Percentiles rank a stretch among this genome's conserved stretches.
Conservation (phyloP, 257 asterid genomes). For the Lantana camara region DNA sequence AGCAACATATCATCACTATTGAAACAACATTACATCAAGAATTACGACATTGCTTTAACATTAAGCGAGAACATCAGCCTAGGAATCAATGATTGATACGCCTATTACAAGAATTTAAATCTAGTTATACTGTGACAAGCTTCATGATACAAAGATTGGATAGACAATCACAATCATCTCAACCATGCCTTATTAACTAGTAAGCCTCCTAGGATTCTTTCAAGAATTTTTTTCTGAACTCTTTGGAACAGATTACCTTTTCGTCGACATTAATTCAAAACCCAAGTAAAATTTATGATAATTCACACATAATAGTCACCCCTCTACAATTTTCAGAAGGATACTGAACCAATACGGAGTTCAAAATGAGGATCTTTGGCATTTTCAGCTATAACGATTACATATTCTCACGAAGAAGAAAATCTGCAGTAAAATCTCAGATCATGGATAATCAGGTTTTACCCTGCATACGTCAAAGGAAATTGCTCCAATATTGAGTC, state of each 20-base stretch:
- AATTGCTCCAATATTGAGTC: neutral
- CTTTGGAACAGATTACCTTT: too few relatives aligned
- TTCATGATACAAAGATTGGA: neutral
- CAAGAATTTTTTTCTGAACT: neutral
- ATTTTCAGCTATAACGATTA: slow-evolving; percentile 3
- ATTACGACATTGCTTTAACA: neutral
- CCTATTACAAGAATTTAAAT: neutral
- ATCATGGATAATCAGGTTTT: too few relatives aligned
- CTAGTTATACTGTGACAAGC: neutral
- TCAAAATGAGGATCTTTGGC: slow-evolving; percentile 6
- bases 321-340: neutral
- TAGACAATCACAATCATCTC: slow-evolving; percentile 1
- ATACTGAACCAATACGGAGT: neutral
- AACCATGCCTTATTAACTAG: slow-evolving; percentile 1
- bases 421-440: neutral
- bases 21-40: neutral
- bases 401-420: neutral
- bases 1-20: neutral
- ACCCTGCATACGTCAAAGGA: too few relatives aligned
- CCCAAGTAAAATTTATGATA: neutral
- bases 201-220: slow-evolving; percentile 2
- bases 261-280: too few relatives aligned
- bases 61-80: neutral
- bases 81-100: neutral
- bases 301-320: neutral